Base-by-base conservation (phyloP, 2,329 filamentous ascomycete genomes). In the Aspergillus flavus region DNA sequence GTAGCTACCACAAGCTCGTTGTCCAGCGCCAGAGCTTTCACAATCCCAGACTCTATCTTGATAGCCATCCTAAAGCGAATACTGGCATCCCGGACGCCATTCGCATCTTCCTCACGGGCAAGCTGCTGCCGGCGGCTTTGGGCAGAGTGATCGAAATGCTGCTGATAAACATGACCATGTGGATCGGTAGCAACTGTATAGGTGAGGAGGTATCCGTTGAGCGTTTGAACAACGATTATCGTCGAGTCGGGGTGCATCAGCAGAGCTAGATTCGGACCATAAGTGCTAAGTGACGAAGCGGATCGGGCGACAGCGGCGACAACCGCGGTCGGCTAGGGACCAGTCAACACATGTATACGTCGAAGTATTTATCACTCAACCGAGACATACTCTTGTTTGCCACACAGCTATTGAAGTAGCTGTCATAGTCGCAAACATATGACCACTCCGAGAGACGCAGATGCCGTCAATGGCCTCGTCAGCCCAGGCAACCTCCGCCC, bases 21-120 rank as follows among this genome's bases (percentile, higher is more conserved):
- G 68, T 98, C 95, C 26, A 98, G 84, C 2, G 95, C 94, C 60
- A 98, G 81, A 12, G 92, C 93, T 72, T 89, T 92, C 69, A 89
- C 89, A 70, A 99, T 97, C 2, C 95, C 95, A 3, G 95, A 95
- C 78, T 99, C 95, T 21, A 99, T 93, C 75, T 96, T 96, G 73
- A 99, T 98, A 16, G 97, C 94, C 91, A 97, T 97, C 62, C 94
- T 88, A 78, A 99, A 99, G 12, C 93, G 91, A 56, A 99, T 85
- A 71, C 91, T 96, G 61, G 96, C 88, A 78, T 99, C 95, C 59
- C 88, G 87, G 57, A 97, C 89, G 4, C 92, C 92, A 56, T 86
- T 86, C 11, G 91, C 91, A 76, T 97, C 95, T 39, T 94, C 94
- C 1, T 91, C 87, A 48, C 75, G 77, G 41, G 78, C 74, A 26